Evolutionary conservation across 495 filamentous ascomycete genomes (phyloP), one percentile per base, ranked within the genome.

Genomic region (Neurospora intermedia): DNA sequence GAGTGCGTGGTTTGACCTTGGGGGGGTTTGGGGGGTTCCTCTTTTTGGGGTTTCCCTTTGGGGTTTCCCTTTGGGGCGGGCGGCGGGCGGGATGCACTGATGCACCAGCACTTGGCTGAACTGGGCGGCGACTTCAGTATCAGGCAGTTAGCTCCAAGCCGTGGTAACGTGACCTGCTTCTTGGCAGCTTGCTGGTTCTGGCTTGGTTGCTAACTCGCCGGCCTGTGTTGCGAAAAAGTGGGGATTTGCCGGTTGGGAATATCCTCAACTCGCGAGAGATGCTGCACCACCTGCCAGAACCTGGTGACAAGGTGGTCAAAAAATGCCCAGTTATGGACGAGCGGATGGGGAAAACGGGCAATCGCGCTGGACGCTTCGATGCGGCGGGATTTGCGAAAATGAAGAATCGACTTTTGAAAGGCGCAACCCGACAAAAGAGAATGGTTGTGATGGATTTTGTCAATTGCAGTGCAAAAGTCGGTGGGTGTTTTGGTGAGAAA

Each of bases 401-500:
- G 31, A 75, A 80, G 73, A 70, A 69, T 66, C 70, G 35, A 70
- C 69, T 70, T 74, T 77, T 75, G 73, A 66, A 77, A 83, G 82
- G 83, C 77, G 76, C 46, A 75, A 72, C 71, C 48, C 69, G 71
- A 46, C 73, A 74, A 54, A 76, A 81, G 79, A 77, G 69, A 73
- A 75, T 74, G 78, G 84, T 80, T 76, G 85, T 54, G 87, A 87
- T 82, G 86, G 82, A 72, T 83, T 87, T 84, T 83, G 85, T 46
- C 80, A 78, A 73, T 71, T 45, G 69, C 70, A 71, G 62, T 43
- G 69, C 27, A 74, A 73, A 76, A 83, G 81, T 74, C 83, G 86
- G 72, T 85, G 81, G 82, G 85, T 84, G 90, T 82, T 81, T 79
- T 76, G 80, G 79, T 79, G 79, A 74, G 46, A 77, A 76, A 70